Conservation (phyloP, 1,284 basidiomycete genomes). For the Rhodotorula sp. region DNA sequence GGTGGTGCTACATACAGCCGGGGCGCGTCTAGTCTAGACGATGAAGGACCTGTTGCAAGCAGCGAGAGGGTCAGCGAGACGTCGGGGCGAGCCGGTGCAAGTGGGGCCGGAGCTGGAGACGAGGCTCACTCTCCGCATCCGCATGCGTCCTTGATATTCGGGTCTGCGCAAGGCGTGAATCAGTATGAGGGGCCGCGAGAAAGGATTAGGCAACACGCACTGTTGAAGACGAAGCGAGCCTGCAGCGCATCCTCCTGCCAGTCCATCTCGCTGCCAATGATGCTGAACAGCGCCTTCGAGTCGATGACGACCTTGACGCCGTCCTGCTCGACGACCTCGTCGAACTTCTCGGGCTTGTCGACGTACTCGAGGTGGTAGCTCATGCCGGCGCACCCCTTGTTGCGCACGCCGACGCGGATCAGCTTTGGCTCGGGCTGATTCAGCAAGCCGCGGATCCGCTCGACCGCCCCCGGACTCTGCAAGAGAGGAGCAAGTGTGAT, state of each 20-base stretch:
- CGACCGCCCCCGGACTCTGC: constrained; percentile 79
- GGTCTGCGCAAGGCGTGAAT: constrained; percentile 42
- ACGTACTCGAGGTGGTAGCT: constrained; percentile 98
- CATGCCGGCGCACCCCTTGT: constrained; percentile 99
- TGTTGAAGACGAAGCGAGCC: constrained; percentile 92
- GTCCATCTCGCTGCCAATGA: constrained; percentile 98
- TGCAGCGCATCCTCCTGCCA: constrained; percentile 92
- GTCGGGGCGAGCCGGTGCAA: not conserved
- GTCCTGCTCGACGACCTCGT: constrained; percentile 96
- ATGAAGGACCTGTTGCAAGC: constrained; percentile 32
- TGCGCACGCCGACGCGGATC: constrained; percentile 91
- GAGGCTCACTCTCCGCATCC: constrained; percentile 77
- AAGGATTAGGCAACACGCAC: constrained; percentile 52
- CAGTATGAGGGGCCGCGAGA: not conserved
- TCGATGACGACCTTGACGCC: constrained; percentile 93
- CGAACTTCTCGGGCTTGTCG: constrained; percentile 83
- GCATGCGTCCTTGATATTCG: constrained; percentile 75
- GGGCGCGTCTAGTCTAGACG: constrained; percentile 4
- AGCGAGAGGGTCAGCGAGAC: not conserved
- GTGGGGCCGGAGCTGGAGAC: not conserved
- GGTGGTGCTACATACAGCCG: constrained; percentile 2
- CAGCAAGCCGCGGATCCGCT: constrained; percentile 68
- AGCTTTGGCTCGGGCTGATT: constrained; percentile 81
- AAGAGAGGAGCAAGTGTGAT: not conserved
- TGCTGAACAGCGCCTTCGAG: constrained; percentile 94